Conservation (phyloP, 1,284 basidiomycete genomes). For the Athelia sp. region DNA sequence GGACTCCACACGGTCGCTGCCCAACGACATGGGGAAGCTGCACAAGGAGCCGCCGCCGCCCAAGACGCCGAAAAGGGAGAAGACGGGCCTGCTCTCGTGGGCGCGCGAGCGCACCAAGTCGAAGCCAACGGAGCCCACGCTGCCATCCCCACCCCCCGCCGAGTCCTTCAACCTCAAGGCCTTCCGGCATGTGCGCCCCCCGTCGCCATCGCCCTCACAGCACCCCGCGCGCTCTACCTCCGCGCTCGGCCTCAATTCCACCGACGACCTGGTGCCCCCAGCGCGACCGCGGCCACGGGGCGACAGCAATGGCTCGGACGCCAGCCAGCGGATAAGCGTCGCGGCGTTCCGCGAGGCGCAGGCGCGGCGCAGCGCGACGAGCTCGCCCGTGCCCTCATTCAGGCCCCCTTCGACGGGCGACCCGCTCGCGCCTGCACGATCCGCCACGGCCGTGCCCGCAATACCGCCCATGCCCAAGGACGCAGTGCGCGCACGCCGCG, state of each 20-base stretch:
- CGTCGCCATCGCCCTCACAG: slow-evolving; percentile 26
- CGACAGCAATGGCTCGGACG: slow-evolving; percentile 54
- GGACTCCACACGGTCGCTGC: slow-evolving; percentile 55
- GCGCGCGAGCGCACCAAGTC: slow-evolving; percentile 38
- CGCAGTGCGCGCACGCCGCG: slow-evolving; percentile 1
- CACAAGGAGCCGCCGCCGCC: slow-evolving; percentile 7
- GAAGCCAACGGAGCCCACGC: slow-evolving; percentile 23
- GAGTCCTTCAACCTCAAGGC: slow-evolving; percentile 58
- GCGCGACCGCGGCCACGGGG: slow-evolving; percentile 45
- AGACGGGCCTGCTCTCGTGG: slow-evolving; percentile 29
- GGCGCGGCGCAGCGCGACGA: slow-evolving; percentile 55
- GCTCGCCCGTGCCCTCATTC: slow-evolving; percentile 53
- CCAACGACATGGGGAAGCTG: slow-evolving; percentile 25
- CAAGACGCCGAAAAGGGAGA: slow-evolving; percentile 30
- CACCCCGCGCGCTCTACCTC: slow-evolving; percentile 15
- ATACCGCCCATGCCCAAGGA: background rate
- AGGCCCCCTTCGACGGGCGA: slow-evolving; percentile 32
- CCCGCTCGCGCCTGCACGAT: slow-evolving; percentile 15
- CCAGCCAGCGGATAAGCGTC: slow-evolving; percentile 68
- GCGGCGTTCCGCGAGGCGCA: slow-evolving; percentile 76
- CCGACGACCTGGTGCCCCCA: slow-evolving; percentile 22
- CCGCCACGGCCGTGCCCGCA: slow-evolving; percentile 11
- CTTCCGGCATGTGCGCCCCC: slow-evolving; percentile 57
- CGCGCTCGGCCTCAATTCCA: slow-evolving; percentile 13
- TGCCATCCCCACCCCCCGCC: slow-evolving; percentile 14